Conservation (phyloP, 192 early-diverging fungal species). For the Gigaspora rosea region DNA sequence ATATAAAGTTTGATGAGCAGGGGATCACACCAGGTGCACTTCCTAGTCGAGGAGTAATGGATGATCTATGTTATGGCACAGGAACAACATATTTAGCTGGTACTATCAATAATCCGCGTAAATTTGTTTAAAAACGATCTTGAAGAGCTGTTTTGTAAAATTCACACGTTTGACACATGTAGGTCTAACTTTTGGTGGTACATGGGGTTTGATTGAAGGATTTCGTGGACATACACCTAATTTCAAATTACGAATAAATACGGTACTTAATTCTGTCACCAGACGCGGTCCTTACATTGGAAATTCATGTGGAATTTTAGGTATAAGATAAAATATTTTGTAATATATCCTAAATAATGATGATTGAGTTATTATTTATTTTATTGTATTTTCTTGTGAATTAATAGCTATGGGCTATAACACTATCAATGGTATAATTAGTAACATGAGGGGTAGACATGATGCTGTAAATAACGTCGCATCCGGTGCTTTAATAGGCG, state of each 20-base stretch:
- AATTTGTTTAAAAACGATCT: neutral
- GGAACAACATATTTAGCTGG: slow-evolving; percentile 78
- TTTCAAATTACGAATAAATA: slow-evolving; percentile 79
- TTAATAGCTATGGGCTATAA: slow-evolving; percentile 77
- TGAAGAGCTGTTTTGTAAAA: slow-evolving; percentile 2
- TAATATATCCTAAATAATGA: neutral
- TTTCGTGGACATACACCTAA: slow-evolving; percentile 60
- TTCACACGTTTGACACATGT: neutral
- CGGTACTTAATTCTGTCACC: slow-evolving; percentile 78
- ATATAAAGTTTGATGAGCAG: slow-evolving; percentile 51
- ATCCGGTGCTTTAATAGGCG: slow-evolving; percentile 74
- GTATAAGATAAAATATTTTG: slow-evolving; percentile 31
- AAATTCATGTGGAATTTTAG: slow-evolving; percentile 77
- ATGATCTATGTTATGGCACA: slow-evolving; percentile 84
- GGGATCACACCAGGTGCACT: slow-evolving; percentile 41
- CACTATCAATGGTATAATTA: slow-evolving; percentile 68
- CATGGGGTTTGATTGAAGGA: slow-evolving; percentile 77
- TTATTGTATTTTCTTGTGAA: neutral
- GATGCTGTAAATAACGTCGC: slow-evolving; percentile 69
- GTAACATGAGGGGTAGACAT: slow-evolving; percentile 59
- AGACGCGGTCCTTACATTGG: slow-evolving; percentile 83
- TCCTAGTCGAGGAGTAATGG: slow-evolving; percentile 75
- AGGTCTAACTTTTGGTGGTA: slow-evolving; percentile 68
- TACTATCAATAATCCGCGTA: neutral
- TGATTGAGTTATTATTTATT: neutral